Percentiles rank a stretch among this genome's conserved stretches.
phyloP scores from a whole-genome alignment of 1,139 yeast species.

The Spathaspora sp. region DNA sequence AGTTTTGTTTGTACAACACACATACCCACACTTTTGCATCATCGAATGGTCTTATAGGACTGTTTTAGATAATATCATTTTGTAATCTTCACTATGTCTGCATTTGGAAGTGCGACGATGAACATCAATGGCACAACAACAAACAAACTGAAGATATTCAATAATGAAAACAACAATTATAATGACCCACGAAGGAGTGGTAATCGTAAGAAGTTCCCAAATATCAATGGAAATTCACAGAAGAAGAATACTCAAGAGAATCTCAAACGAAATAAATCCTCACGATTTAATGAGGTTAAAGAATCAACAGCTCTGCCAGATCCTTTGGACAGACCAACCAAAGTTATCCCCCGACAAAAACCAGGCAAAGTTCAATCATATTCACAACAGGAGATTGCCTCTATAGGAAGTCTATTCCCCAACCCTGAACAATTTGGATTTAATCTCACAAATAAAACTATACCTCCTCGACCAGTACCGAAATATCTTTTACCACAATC shows the following conservation, averaged over 20 bases:
- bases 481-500: conserved; percentile 39
- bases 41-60: neutral
- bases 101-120: conserved; percentile 19
- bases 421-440: conserved; percentile 35
- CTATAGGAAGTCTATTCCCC: conserved; percentile 30
- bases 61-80: neutral
- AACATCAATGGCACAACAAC: conserved; percentile 14
- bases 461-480: conserved; percentile 32
- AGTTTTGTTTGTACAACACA: neutral
- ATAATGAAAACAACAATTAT: conserved; percentile 14
- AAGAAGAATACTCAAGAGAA: neutral
- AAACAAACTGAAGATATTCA: conserved; percentile 5
- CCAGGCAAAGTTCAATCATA: conserved; percentile 23
- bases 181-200: conserved; percentile 22
- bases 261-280: conserved; percentile 4
- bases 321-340: conserved; percentile 20
- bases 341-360: conserved; percentile 23
- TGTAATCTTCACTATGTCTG: conserved; percentile 19
- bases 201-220: conserved; percentile 9
- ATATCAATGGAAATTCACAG: conserved; percentile 6
- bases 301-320: conserved; percentile 9
- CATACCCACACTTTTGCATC: neutral
- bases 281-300: conserved; percentile 5
- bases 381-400: conserved; percentile 20
- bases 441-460: conserved; percentile 7